A percentile compares a stretch with the other conserved stretches of the same genome.
Conservation (phyloP, 2,329 filamentous ascomycete species). For the Aspergillus thermomutatus region DNA sequence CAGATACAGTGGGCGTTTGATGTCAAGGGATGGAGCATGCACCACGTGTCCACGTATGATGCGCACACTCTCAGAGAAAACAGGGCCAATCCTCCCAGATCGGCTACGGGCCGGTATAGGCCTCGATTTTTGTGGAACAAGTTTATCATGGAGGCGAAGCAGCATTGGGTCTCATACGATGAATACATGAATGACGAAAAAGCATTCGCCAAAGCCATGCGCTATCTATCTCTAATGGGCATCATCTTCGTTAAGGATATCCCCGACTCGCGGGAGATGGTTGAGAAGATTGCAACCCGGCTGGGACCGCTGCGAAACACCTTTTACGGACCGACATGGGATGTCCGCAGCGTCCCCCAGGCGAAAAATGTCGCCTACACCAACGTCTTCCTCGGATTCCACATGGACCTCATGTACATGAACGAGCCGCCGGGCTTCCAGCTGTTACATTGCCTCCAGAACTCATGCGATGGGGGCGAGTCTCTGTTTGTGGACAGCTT, state of each 20-base stretch:
- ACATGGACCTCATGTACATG: slow-evolving; percentile 93
- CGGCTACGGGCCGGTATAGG: slow-evolving; percentile 20
- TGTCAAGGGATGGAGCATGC: slow-evolving; percentile 40
- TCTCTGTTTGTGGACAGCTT: slow-evolving; percentile 82
- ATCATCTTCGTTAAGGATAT: slow-evolving; percentile 74
- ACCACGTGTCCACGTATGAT: slow-evolving; percentile 40
- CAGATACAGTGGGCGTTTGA: slow-evolving; percentile 62
- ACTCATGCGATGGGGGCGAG: slow-evolving; percentile 73
- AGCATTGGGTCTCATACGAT: slow-evolving; percentile 61
- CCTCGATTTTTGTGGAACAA: slow-evolving; percentile 36
- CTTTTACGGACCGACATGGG: slow-evolving; percentile 89
- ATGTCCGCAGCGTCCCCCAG: slow-evolving; percentile 75
- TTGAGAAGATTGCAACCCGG: slow-evolving; percentile 65
- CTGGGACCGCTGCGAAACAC: slow-evolving; percentile 80
- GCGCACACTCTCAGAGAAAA: slow-evolving; percentile 11
- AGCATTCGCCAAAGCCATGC: slow-evolving; percentile 60
- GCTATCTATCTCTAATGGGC: slow-evolving; percentile 63
- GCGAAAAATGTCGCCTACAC: slow-evolving; percentile 95
- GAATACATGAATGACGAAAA: slow-evolving; percentile 64
- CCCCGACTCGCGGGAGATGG: slow-evolving; percentile 63
- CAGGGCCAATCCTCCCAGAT: slow-evolving; percentile 5
- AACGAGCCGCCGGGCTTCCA: slow-evolving; percentile 75
- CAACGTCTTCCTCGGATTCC: slow-evolving; percentile 73
- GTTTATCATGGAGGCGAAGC: slow-evolving; percentile 41
- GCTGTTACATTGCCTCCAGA: slow-evolving; percentile 83